Evolutionary conservation across 139 green algal species (phyloP).

Genomic region (Tetraselmis striata): DNA sequence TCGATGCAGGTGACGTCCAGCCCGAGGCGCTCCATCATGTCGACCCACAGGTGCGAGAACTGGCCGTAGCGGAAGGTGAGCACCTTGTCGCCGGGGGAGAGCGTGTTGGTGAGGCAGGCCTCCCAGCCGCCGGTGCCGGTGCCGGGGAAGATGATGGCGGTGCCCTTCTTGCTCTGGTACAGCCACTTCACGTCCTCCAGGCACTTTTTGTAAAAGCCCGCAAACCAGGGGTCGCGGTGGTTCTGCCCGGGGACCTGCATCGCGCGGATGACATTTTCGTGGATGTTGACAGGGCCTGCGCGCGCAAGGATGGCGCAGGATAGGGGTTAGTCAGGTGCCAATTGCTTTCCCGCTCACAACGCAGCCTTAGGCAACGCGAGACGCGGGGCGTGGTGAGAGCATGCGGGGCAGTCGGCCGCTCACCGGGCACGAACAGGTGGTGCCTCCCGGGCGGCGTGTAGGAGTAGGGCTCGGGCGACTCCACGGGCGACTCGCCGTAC

Average conservation of each 20-base stretch:
- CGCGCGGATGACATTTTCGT: slow-evolving; percentile 75
- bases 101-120: slow-evolving; percentile 86
- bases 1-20: slow-evolving; percentile 89
- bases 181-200: slow-evolving; percentile 80
- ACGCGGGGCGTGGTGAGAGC: no score
- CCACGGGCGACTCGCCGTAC: background rate
- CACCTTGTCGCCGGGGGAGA: slow-evolving; percentile 87
- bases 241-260: slow-evolving; percentile 87
- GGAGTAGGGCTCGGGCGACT: slow-evolving; percentile 37
- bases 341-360: background rate
- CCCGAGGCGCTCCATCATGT: slow-evolving; percentile 95
- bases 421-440: slow-evolving; percentile 90
- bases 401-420: no score
- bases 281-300: slow-evolving; percentile 95
- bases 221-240: slow-evolving; percentile 92
- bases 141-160: slow-evolving; percentile 70
- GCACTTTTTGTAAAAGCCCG: slow-evolving; percentile 68
- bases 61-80: slow-evolving; percentile 76
- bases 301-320: background rate
- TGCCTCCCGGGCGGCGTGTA: slow-evolving; percentile 76
- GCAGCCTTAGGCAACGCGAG: no score
- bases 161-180: slow-evolving; percentile 69
- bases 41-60: slow-evolving; percentile 92
- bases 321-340: background rate
- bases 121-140: slow-evolving; percentile 90